Evolutionary conservation across 768 basidiomycete genomes (phyloP), one percentile per base, ranked within the genome.

Genomic region (Psilocybe azurescens): DNA sequence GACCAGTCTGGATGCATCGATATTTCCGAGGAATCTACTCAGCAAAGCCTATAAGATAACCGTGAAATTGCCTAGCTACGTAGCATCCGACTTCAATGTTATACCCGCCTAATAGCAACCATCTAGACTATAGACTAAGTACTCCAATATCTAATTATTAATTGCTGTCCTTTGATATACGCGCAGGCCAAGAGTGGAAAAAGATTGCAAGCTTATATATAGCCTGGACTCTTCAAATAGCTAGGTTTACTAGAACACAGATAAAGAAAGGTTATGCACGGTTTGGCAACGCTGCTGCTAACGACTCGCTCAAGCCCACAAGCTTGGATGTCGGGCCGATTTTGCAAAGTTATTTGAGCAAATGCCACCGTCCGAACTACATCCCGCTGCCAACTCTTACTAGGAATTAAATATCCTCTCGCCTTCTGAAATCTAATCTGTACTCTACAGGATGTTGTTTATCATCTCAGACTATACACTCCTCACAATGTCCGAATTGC

Each of bases 21-120:
- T 80, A 81, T 60, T 77, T 81, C 59, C 61, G 64, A 2, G 69
- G 70, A 7, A 71, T 81, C 53, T 75, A 65, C 48, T 52, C 56
- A n/a, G 53, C 61, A n/a, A 46, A 38, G 13, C n/a, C 41, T 32
- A 52, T 1, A 14, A 51, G 38, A n/a, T 58, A 39, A 58, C n/a
- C 38, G 8, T 44, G 11, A 53, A 30, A 10, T 20, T 32, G 28
- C 3, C 13, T 7, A 47, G 8, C 11, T 39, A 44, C 46, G 20
- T 57, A 13, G 28, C 13, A 47, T 28, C 29, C 16, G 24, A 50
- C 10, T 28, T 30, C 18, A 30, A 50, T 30, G 48, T 13, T 44
- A 44, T 44, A 44, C 4, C 9, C 41, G 14, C 41, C 41, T 44
- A 44, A 44, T 44, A 44, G 41, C 41, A 44, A 44, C 14, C 41